Percentiles rank a stretch among this genome's conserved stretches.
These are phyloP conservation scores for Euryodendron excelsum DNA, from an alignment of 148 eudicot genomes.

Conservation along the genomic window DNA sequence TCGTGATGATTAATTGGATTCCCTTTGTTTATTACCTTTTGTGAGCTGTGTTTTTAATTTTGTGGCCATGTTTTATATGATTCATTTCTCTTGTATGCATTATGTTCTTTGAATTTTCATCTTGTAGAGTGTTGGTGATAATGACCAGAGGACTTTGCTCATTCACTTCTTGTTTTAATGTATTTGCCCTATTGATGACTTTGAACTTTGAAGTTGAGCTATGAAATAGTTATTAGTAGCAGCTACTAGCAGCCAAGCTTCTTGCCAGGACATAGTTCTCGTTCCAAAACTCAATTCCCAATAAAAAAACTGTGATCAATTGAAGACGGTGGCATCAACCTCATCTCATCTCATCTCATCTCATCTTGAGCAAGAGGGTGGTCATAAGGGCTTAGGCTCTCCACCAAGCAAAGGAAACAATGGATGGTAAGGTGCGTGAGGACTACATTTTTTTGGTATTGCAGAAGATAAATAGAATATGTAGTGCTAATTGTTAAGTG, in stretches of 20 bases:
- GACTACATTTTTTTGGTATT: not conserved
- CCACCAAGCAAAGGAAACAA: not conserved
- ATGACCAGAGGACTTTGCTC: too few species aligned
- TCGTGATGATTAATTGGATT: not conserved
- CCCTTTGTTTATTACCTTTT: not conserved
- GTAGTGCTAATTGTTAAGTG: not conserved
- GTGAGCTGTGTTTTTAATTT: not conserved
- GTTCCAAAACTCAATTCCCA: too few species aligned
- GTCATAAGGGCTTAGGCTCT: not conserved
- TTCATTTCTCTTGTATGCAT: not conserved
- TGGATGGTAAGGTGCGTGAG: constrained; percentile 5
- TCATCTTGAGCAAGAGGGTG: not conserved
- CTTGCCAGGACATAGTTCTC: too few species aligned
- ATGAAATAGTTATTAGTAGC: too few species aligned
- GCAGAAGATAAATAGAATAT: not conserved
- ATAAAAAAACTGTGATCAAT: too few species aligned
- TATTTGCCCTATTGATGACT: too few species aligned
- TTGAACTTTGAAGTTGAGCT: too few species aligned
- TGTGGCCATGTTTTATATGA: not conserved
- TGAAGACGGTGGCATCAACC: too few species aligned
- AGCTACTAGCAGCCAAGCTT: too few species aligned
- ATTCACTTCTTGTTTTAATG: too few species aligned
- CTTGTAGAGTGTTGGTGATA: too few species aligned
- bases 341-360: too few species aligned
- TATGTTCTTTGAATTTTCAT: not conserved